These are phyloP conservation scores for Calocybe indica DNA, from an alignment of 768 basidiomycete genomes.

Conservation along the genomic window DNA sequence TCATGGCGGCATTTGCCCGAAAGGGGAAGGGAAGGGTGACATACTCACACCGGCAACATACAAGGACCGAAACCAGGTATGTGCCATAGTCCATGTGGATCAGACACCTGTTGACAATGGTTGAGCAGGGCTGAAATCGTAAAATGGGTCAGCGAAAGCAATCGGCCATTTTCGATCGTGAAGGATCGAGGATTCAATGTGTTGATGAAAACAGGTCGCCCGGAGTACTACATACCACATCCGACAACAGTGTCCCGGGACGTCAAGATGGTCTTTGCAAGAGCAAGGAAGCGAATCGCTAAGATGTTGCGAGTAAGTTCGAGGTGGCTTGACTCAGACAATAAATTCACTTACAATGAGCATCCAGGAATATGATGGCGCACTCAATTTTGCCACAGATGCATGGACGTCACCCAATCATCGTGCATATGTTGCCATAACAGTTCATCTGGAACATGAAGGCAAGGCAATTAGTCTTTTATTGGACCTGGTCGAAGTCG, in stretches of 20 bases:
- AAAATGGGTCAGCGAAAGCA: slow-evolving; percentile 6
- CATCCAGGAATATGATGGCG: too few relatives aligned
- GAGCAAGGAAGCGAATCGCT: slow-evolving; percentile 12
- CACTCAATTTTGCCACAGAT: slow-evolving; percentile 26
- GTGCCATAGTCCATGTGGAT: too few relatives aligned
- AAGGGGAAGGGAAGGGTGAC: slow-evolving; percentile 18
- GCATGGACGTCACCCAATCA: slow-evolving; percentile 30
- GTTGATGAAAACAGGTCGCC: slow-evolving; percentile 28
- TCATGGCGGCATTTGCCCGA: slow-evolving; percentile 18
- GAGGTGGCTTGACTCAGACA: slow-evolving; percentile 3
- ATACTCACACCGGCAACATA: too few relatives aligned
- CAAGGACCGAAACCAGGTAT: too few relatives aligned
- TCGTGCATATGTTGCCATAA: slow-evolving; percentile 17
- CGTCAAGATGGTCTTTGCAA: slow-evolving; percentile 19
- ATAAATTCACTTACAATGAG: too few relatives aligned
- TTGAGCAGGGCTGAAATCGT: too few relatives aligned
- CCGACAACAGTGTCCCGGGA: slow-evolving; percentile 22
- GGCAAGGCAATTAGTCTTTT: slow-evolving; percentile 14
- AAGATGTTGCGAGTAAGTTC: slow-evolving; percentile 19
- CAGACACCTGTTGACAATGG: too few relatives aligned
- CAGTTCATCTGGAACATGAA: slow-evolving; percentile 22
- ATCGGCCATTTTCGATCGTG: slow-evolving; percentile 24
- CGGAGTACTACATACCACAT: slow-evolving; percentile 23
- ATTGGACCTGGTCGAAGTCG: slow-evolving; percentile 34
- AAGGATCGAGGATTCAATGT: slow-evolving; percentile 20